phyloP scores from a whole-genome alignment of 805 yeast species.

The Saccharomycopsis lassenensis region DNA sequence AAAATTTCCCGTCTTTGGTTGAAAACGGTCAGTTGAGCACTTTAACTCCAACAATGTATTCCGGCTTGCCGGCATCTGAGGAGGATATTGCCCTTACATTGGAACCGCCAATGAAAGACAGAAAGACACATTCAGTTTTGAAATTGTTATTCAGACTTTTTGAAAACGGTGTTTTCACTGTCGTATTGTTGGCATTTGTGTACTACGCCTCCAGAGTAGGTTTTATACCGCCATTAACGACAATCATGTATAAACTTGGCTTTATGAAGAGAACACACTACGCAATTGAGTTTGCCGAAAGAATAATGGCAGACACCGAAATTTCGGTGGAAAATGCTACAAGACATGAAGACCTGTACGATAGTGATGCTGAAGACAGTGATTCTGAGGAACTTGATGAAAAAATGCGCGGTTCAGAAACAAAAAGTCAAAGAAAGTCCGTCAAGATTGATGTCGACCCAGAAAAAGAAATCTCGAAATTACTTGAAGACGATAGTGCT shows the following conservation, averaged over 20 bases:
- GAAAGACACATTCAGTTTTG: conserved; percentile 6
- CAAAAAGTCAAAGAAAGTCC: too few relatives aligned
- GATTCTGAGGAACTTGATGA: conserved; percentile 1
- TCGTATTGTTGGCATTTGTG: conserved; percentile 27
- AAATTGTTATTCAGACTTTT: conserved; percentile 26
- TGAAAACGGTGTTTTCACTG: conserved; percentile 41
- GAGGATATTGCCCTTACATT: background rate
- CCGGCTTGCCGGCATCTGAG: background rate
- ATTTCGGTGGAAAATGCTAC: too few relatives aligned
- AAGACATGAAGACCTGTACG: too few relatives aligned
- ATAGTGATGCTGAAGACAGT: conserved; percentile 18
- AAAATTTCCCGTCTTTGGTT: conserved; percentile 12
- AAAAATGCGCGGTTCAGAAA: too few relatives aligned
- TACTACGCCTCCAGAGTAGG: conserved; percentile 30
- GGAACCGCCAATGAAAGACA: conserved; percentile 12
- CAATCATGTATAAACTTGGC: conserved; percentile 24
- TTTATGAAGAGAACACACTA: conserved; percentile 25
- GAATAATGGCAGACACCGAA: conserved; percentile 18
- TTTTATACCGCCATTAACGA: conserved; percentile 26
- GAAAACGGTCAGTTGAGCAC: too few relatives aligned
- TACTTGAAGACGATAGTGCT: too few relatives aligned
- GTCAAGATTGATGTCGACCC: conserved; percentile 14
- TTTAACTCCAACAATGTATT: background rate
- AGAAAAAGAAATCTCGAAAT: conserved; percentile 18
- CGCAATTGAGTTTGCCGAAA: conserved; percentile 27